Evolutionary conservation across 2,329 filamentous ascomycete species (phyloP), one percentile per base, ranked within the genome.

Genomic region (Ascochyta viciae-villosae): DNA sequence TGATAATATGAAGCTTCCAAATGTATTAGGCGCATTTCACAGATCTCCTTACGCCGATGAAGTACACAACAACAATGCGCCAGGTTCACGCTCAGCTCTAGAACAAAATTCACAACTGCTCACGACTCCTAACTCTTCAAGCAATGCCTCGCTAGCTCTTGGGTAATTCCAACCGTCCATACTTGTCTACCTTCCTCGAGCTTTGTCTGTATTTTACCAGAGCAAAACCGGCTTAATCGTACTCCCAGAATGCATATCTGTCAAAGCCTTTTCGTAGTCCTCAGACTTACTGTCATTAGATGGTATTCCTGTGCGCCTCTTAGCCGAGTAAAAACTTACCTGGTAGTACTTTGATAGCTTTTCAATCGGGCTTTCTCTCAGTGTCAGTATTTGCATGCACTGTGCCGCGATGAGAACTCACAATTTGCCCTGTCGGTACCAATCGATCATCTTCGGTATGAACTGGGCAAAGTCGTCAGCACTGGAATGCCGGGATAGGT

Each of bases 381-480:
- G 19, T 39, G 24, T 62, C 22, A 56, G 46, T 5, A 29, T 4
- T n/a, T 12, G 7, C 3, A 19, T 15, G 6, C 13, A 31, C 37
- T 23, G 13, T n/a, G 15, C 23, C 8, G 5, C 1, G 13, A 9
- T 8, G 12, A 15, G 1, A 42, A 49, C 61, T 58, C 38, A 64
- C 61, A 83, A 79, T 57, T 71, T 76, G 7, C 80, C 81, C 38
- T 80, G 72, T 13, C 74, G 65, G 52, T 80, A 80, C 81, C 80
- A 83, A 44, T 77, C 57, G 15, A 83, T 79, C 79, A 83, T 73
- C 64, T 78, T 69, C 0, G 81, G 81, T 4, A 83, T 70, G 56
- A 74, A 80, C 40, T 79, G 33, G 7, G 26, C 4, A 2, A n/a
- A 2, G n/a, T 16, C 4, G 22, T 50, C 4, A 56, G 47, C 13